Base-by-base conservation (phyloP, 1,284 basidiomycete species). In the Boletus semigastroideus region DNA sequence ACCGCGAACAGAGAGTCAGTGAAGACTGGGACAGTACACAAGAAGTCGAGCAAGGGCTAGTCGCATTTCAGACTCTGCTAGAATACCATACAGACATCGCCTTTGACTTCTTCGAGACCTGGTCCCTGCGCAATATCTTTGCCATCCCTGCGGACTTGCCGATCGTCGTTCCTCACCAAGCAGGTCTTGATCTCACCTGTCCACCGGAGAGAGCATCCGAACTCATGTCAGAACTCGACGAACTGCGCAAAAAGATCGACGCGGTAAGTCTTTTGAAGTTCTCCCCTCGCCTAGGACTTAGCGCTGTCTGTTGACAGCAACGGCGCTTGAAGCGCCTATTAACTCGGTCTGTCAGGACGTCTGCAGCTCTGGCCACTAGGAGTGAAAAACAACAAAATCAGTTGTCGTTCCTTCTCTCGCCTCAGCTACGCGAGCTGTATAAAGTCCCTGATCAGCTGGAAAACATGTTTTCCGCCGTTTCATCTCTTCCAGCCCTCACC, bases 41-140 rank as follows among this genome's bases (percentile, higher is more conserved):
- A 52, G 87, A 90, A 54, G 74, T 87, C 28, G 87, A 87, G 57
- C 83, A 85, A 64, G 86, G 86, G 5, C 70, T 90, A 2, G 86
- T 89, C 42, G 78, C 86, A 30, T 90, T 90, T 60, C 85, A 88
- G 61, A 90, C 87, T 0, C 74, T 90, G 36, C 74, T 90, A 20
- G 87, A 90, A 61, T 81, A 83, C 47, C 87, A 90, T 58, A 86
- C 86, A 39, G 87, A 90, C 61, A 77, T 89, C 46, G 87, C 87
- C 2, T 88, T 90, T 55, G 87, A 90, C 66, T 87, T 86, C 65
- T 86, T 90, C 59, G 88, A 90, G 69, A 82, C 82, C 1, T 90
- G 88, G 87, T 83, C 81, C 10, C 64, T 89, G 61, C 74, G 88
- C 30, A 90, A 90, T 64, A 87, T 90, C 54, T 90, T 90, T 63